phyloP scores from a whole-genome alignment of 306 rosid species.

The Fragaria iinumae region DNA sequence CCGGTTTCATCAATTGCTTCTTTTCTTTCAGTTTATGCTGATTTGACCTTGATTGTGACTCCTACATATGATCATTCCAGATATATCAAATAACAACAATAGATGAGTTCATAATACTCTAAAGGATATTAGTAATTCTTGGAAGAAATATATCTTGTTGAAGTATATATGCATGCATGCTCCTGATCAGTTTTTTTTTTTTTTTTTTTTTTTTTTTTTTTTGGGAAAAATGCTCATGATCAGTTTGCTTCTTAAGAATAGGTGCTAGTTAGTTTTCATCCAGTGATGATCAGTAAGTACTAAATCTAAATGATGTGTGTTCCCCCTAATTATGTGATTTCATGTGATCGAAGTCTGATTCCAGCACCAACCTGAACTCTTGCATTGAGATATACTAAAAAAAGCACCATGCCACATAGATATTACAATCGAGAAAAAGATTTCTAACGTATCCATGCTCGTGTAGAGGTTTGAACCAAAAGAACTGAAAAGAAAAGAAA shows the following conservation, averaged over 20 bases:
- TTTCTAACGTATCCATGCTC: background rate
- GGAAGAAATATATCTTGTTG: too few relatives aligned
- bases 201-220: too few relatives aligned
- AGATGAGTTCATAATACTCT: background rate
- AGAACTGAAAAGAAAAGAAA: background rate
- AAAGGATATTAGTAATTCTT: too few relatives aligned
- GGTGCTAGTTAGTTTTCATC: too few relatives aligned
- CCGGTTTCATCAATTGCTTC: background rate
- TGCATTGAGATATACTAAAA: background rate
- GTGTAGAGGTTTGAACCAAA: background rate
- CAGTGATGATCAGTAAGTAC: too few relatives aligned
- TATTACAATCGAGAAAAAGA: background rate
- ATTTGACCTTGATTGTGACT: background rate
- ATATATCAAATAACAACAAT: background rate
- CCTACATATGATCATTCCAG: background rate
- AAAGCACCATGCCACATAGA: slow-evolving; percentile 1
- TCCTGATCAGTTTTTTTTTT: too few relatives aligned
- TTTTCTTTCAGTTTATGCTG: background rate
- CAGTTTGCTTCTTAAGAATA: too few relatives aligned
- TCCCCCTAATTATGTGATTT: background rate
- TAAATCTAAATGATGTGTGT: background rate
- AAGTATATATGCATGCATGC: too few relatives aligned
- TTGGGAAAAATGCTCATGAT: too few relatives aligned
- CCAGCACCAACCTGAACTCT: background rate
- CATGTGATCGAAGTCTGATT: background rate